phyloP scores from a whole-genome alignment of 352 stramenopile species.

The Phytophthora fragariae region DNA sequence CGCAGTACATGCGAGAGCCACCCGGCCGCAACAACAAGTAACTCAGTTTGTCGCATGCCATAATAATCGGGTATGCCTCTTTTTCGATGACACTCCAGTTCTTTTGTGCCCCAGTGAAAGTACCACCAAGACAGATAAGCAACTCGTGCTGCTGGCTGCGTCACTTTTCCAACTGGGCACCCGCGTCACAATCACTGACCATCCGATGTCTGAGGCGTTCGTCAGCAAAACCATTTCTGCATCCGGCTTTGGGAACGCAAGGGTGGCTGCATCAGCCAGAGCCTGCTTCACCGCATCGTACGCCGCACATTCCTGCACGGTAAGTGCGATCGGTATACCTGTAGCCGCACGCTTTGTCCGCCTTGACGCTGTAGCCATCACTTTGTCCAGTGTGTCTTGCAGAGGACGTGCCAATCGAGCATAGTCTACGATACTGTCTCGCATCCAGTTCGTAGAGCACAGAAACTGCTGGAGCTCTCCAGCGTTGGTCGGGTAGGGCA shows the following conservation, averaged over 20 bases:
- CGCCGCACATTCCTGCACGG: background rate
- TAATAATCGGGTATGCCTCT: too few species aligned
- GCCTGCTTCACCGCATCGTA: conserved; percentile 15
- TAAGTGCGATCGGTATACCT: background rate
- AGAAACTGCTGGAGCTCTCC: conserved; percentile 19
- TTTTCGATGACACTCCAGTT: conserved; percentile 22
- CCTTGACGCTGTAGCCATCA: background rate
- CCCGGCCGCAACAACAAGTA: too few species aligned
- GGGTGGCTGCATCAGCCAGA: conserved; percentile 16
- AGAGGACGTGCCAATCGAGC: conserved; percentile 3
- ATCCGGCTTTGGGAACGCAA: conserved; percentile 21
- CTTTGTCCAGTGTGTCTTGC: conserved; percentile 3
- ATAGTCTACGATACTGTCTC: conserved; percentile 14
- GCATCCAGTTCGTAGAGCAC: conserved; percentile 23
- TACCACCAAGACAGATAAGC: conserved; percentile 14
- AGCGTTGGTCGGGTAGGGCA: conserved; percentile 7
- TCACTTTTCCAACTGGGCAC: conserved; percentile 9
- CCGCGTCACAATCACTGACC: background rate
- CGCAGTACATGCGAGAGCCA: too few species aligned
- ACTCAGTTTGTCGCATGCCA: too few species aligned
- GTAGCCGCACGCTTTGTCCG: conserved; percentile 10
- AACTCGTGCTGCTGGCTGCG: conserved; percentile 13
- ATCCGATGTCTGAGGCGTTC: conserved; percentile 4
- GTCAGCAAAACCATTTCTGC: conserved; percentile 10
- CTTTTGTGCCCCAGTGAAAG: conserved; percentile 14